Evolutionary conservation across 306 rosid genomes (phyloP), one percentile per base, ranked within the genome.

Genomic region (Acacia confusa): DNA sequence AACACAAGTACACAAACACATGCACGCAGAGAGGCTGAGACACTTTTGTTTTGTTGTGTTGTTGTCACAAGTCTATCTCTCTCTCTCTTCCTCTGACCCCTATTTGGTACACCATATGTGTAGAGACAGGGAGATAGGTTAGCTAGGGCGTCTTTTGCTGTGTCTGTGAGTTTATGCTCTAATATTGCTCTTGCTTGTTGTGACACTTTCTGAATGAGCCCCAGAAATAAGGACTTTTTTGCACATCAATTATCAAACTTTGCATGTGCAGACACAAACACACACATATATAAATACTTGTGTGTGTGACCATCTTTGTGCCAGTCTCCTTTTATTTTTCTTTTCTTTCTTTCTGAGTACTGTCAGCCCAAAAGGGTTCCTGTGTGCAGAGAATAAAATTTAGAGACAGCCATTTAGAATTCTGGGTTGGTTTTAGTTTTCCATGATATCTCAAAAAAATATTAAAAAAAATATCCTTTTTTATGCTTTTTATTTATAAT

Each of bases 141-240:
- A 47, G 85, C 79, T 72, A 77, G 75, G 45, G 70, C 81, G 81
- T 85, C 78, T 81, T 85, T 78, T 83, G 74, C 78, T 84, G 20
- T 87, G 81, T 77, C 24, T 65, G 44, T 65, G 22, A 65, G 25
- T 65, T 65, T 65, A 65, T 65, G 70, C 24, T 34, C 70, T 65
- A 32, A 57, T 30, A 65, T 65, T 65, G 44, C 70, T 32, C 70
- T 55, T 79, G 66, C 84, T 73, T 65, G 48, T 17, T 36, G 72
- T 20, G 72, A 68, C 72, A 68, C 28, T 65, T 16, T 65, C 70
- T 65, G 70, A 65, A 16, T 17, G 50, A 63, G 41, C 69, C 69
- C n/a, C 69, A 63, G 69, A 38, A 57, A n/a, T 25, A 9, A n/a
- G 50, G 74, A 16, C 55, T 43, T 70, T 70, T 24, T 70, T 70